Base-by-base conservation (phyloP, 1,139 yeast genomes). In the Kluyveromyces marxianus region DNA sequence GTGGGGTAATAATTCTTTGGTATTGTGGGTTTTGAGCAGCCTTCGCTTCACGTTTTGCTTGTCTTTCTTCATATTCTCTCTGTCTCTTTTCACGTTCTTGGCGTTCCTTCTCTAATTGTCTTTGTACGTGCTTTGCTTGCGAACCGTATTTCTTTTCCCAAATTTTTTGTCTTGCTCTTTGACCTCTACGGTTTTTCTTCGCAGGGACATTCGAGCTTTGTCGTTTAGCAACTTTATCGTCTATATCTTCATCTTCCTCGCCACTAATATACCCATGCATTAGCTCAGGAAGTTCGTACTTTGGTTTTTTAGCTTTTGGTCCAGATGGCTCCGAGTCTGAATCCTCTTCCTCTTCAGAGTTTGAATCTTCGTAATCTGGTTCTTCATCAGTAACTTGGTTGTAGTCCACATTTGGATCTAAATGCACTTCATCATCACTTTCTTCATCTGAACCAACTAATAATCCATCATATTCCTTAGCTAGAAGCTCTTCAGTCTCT, bases 151-250 rank as follows among this genome's bases (percentile, higher is more conserved):
- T 92, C 66, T 76, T 71, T 59, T 89, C 98, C 97, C 97, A 90
- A 46, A 92, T 88, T 69, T 85, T 84, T 64, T 92, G 94, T 68
- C 99, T 81, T 2, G 97, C 98, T 54, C 97, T 74, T 70, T 94
- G 98, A 25, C 98, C 98, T 62, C 97, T 79, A 67, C 98, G 76
- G 64, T 92, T 94, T 58, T 89, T 89, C 53, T 94, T 76, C 50
- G 67, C 70, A 3, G 61, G 68, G 52, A 44, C 75, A 25, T 50
- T 55, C 8, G 58, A 50, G 7, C 53, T 71, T 27, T 75, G 74
- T 43, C 74, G 73, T 52, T 78, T 75, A 5, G 83, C 89, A 2
- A 79, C 73, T 37, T 69, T 66, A 53, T 85, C 90, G 2, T 60
- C 28, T 8, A 25, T 4, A 21, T 60, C 84, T 40, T 71, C 70